Conservation (phyloP, 1,139 yeast genomes). For the Pichia sp. region DNA sequence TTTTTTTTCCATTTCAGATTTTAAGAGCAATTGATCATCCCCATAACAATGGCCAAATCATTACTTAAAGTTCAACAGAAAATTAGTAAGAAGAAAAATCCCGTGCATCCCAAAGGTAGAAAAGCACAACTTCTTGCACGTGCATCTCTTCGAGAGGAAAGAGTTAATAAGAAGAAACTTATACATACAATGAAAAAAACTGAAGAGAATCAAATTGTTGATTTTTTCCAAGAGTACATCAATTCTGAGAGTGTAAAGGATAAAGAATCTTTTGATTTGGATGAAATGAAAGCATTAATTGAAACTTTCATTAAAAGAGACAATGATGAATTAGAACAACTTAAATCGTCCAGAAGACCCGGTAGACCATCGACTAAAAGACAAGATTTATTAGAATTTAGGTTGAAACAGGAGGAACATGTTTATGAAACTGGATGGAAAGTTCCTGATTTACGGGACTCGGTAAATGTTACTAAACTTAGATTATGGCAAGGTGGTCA, state of each 20-base stretch:
- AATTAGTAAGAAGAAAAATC: conserved; percentile 49
- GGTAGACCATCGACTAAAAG: conserved; percentile 79
- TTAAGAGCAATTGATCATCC: too few relatives aligned
- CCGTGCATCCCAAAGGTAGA: conserved; percentile 81
- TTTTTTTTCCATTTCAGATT: too few relatives aligned
- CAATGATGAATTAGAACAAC: conserved; percentile 59
- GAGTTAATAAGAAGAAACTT: conserved; percentile 51
- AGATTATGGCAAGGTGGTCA: conserved; percentile 74
- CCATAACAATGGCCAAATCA: conserved; percentile 38
- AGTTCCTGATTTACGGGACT: conserved; percentile 65
- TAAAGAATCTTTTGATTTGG: conserved; percentile 23
- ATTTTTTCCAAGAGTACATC: conserved; percentile 60
- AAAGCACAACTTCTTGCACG: conserved; percentile 76
- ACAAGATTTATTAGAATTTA: conserved; percentile 60
- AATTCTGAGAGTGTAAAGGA: conserved; percentile 29
- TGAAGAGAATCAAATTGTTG: conserved; percentile 48
- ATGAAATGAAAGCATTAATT: conserved; percentile 54
- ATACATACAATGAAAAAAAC: conserved; percentile 52
- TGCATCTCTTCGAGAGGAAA: conserved; percentile 78
- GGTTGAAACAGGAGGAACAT: conserved; percentile 50
- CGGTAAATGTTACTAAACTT: conserved; percentile 49
- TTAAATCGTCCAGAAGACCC: conserved; percentile 59
- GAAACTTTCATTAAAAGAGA: conserved; percentile 60
- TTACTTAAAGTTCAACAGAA: conserved; percentile 65
- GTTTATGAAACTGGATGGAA: conserved; percentile 63